These are phyloP conservation scores for Backusella mclennaniae DNA, from an alignment of 192 early-diverging fungal species.

Conservation along the genomic window DNA sequence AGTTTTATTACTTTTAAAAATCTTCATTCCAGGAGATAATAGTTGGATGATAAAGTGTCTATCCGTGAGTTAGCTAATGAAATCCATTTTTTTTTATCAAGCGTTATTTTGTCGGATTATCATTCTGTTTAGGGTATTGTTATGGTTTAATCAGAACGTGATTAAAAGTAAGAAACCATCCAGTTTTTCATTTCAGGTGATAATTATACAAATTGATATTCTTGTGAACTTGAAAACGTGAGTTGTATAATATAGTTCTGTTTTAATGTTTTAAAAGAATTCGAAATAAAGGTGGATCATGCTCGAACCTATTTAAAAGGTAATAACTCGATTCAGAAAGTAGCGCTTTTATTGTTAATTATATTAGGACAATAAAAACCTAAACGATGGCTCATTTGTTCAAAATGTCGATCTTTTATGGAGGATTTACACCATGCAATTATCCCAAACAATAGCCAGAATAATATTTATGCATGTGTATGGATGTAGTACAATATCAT, in stretches of 20 bases:
- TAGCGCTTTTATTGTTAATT: neutral
- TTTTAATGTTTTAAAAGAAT: neutral
- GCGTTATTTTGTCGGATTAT: neutral
- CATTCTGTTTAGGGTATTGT: neutral
- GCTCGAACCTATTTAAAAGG: neutral
- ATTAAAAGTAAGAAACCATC: neutral
- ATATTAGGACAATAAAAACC: neutral
- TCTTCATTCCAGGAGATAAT: neutral
- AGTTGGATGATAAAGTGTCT: neutral
- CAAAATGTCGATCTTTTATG: neutral
- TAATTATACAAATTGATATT: neutral
- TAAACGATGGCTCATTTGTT: neutral
- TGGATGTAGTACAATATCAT: neutral
- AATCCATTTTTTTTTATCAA: neutral
- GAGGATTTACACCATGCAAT: neutral
- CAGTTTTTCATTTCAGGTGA: neutral
- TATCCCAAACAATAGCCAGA: neutral
- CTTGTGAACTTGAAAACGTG: neutral
- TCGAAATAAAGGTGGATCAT: neutral
- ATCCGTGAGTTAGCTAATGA: neutral
- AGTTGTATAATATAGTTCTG: neutral
- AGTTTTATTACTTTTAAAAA: too few species aligned
- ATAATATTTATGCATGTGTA: neutral
- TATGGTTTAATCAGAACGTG: neutral
- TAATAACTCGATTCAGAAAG: neutral